Percentiles rank a stretch among this genome's conserved stretches.
Conservation (phyloP, 2,329 filamentous ascomycete species). For the Seiridium unicorne region DNA sequence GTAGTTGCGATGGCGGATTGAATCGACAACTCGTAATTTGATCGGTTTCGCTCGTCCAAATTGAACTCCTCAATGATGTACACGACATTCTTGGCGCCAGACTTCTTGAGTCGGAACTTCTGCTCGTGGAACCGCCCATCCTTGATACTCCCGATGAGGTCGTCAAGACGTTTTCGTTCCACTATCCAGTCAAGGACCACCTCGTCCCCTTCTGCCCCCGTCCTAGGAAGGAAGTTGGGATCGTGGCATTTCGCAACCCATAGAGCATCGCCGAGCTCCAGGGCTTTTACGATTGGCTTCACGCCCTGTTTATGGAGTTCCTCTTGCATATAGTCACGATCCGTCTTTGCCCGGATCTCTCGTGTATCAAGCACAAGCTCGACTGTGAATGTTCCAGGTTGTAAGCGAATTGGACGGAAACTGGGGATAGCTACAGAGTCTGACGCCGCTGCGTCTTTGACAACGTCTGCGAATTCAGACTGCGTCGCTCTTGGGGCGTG, state of each 20-base stretch:
- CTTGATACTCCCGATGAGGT: slow-evolving; percentile 77
- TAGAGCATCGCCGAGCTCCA: slow-evolving; percentile 73
- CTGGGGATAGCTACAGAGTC: slow-evolving; percentile 34
- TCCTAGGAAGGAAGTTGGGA: slow-evolving; percentile 48
- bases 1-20: slow-evolving; percentile 73
- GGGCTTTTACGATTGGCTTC: slow-evolving; percentile 62
- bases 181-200: slow-evolving; percentile 78
- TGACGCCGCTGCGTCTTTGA: slow-evolving; percentile 33
- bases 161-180: slow-evolving; percentile 77
- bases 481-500: not conserved
- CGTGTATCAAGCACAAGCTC: slow-evolving; percentile 73
- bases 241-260: slow-evolving; percentile 77
- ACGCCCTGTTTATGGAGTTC: slow-evolving; percentile 67
- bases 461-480: slow-evolving; percentile 34
- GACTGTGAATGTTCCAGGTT: slow-evolving; percentile 67
- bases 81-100: slow-evolving; percentile 72
- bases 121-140: slow-evolving; percentile 82
- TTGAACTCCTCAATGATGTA: slow-evolving; percentile 76
- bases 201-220: slow-evolving; percentile 65
- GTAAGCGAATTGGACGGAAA: slow-evolving; percentile 60
- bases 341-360: slow-evolving; percentile 69
- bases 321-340: slow-evolving; percentile 75
- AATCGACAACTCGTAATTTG: slow-evolving; percentile 64
- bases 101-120: slow-evolving; percentile 74
- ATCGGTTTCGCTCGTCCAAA: slow-evolving; percentile 51